Percentiles rank a stretch among this genome's conserved stretches.
These are phyloP conservation scores for Lepidium africanum DNA, from an alignment of 345 rosid species.

Conservation along the genomic window DNA sequence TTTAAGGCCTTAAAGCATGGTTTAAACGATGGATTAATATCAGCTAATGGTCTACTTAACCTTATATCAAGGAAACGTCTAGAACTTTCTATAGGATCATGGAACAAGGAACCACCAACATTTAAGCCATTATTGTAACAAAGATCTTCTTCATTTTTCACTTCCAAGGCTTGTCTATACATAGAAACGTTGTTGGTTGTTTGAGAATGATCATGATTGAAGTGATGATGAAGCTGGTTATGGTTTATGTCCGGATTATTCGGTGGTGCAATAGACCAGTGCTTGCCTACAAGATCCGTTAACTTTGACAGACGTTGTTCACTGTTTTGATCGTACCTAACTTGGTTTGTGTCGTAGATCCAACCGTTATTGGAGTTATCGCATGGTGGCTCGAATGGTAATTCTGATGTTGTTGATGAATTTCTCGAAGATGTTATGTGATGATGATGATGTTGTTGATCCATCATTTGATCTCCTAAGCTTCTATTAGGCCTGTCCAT, in stretches of 20 bases:
- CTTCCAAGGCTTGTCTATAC: constrained; percentile 25
- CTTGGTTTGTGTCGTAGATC: constrained; percentile 27
- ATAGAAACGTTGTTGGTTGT: constrained; percentile 35
- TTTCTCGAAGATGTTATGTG: constrained; percentile 40
- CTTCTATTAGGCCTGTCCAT: constrained; percentile 41
- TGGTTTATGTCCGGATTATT: constrained; percentile 36
- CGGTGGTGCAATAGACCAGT: constrained; percentile 74
- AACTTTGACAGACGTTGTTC: constrained; percentile 40
- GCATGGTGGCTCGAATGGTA: constrained; percentile 38
- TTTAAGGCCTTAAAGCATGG: constrained; percentile 39
- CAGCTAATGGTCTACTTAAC: constrained; percentile 39
- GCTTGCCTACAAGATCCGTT: constrained; percentile 43
- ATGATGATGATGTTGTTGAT: constrained; percentile 23
- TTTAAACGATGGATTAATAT: constrained; percentile 37
- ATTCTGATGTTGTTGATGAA: constrained; percentile 27
- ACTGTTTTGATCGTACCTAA: constrained; percentile 31
- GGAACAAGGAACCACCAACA: constrained; percentile 21
- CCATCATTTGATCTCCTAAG: constrained; percentile 45
- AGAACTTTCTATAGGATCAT: constrained; percentile 24
- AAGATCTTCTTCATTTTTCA: constrained; percentile 27
- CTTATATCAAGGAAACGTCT: constrained; percentile 32
- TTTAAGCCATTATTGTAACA: constrained; percentile 27
- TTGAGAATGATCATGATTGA: constrained; percentile 11
- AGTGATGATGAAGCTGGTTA: constrained; percentile 18
- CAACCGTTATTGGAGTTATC: constrained; percentile 36